Percentiles rank a stretch among this genome's conserved stretches.
These are phyloP conservation scores for Filosporella fistucella DNA, from an alignment of 495 filamentous ascomycete species.

Conservation along the genomic window DNA sequence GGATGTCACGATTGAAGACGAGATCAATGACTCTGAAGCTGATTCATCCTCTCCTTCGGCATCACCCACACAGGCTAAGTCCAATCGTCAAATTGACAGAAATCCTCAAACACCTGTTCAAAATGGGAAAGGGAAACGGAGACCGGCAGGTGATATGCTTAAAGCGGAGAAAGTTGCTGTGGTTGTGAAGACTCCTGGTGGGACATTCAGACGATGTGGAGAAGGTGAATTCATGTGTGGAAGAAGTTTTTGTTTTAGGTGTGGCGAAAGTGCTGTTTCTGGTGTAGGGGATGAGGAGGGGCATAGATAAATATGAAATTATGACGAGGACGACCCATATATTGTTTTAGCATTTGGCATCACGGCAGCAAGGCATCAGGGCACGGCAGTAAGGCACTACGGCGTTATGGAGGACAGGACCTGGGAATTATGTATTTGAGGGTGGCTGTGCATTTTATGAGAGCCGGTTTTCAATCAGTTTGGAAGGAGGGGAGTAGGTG, in stretches of 20 bases:
- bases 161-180: constrained; percentile 12
- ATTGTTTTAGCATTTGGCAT: no score
- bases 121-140: neutral
- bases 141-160: neutral
- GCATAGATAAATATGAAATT: no score
- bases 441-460: no score
- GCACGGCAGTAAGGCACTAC: no score
- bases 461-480: no score
- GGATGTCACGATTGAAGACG: neutral
- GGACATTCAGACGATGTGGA: constrained; percentile 38
- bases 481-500: no score
- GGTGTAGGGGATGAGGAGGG: no score
- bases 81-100: no score
- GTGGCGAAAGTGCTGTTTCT: constrained; percentile 12
- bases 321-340: no score
- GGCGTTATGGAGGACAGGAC: no score
- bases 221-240: constrained; percentile 40
- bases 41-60: constrained; percentile 16
- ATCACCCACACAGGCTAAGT: constrained; percentile 16
- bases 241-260: constrained; percentile 45
- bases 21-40: constrained; percentile 8
- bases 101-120: neutral
- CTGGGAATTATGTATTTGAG: no score
- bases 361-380: no score
- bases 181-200: constrained; percentile 36